Evolutionary conservation across 306 rosid species (phyloP), one percentile per base, ranked within the genome.

Genomic region (Vicia faba): DNA sequence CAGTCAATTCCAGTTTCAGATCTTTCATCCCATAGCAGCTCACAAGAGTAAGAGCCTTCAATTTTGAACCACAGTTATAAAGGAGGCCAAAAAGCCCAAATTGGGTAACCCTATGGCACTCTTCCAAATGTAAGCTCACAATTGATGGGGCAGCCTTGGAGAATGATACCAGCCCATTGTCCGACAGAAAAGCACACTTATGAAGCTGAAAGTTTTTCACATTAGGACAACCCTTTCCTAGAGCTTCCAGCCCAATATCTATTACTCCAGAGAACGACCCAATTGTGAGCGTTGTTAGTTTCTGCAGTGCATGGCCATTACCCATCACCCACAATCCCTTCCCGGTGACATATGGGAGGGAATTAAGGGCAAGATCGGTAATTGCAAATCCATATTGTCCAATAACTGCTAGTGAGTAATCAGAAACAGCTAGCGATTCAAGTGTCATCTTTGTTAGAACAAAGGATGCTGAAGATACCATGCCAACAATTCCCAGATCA

Each of bases 251-350:
- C 25, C 92, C 97, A 15, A 58, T 33, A 79, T 95, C 92, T 12
- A 96, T 95, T 9, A 76, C 82, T 45, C 99, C 99, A 68, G 55
- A 81, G 78, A 96, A 95, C 39, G 79, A 72, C 48, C 84, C 71
- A 57, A 95, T 69, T 70, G 91, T 76, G 35, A 95, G 69, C 2
- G 96, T 82, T 40, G 83, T 84, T 68, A 95, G 74, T 78, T 86
- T 91, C 82, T 88, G 99, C 68, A 95, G 79, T 39, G 91, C 99
- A 55, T 68, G 92, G 55, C 97, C 86, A 69, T 79, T 86, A 28
- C 91, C 96, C 97, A 95, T 88, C 55, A 87, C 84, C 97, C 96
- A 95, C 79, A 95, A 90, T 35, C 99, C 99, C 81, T 80, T 86
- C 89, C 88, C 92, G 8, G 80, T 81, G 38, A 88, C 86, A 64